These are phyloP conservation scores for Geopyxis carbonaria DNA, from an alignment of 495 filamentous ascomycete genomes.

Conservation along the genomic window DNA sequence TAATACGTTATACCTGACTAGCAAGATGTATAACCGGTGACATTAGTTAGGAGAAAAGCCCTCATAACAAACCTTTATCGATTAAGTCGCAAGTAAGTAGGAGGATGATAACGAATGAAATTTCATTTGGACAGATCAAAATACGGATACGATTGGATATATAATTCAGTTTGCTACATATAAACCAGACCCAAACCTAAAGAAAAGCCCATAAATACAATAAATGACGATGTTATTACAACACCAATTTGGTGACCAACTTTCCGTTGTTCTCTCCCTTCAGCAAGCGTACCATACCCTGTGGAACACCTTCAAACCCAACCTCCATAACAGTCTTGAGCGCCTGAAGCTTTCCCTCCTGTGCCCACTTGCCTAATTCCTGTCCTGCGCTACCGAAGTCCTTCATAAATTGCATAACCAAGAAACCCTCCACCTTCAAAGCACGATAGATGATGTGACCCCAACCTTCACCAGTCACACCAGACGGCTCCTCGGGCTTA, in stretches of 20 bases:
- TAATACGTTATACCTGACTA: no score
- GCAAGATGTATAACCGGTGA: no score
- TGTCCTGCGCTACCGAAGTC: slow-evolving; percentile 29
- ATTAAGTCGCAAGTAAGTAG: no score
- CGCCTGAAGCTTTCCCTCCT: slow-evolving; percentile 38
- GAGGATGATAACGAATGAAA: no score
- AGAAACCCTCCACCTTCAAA: slow-evolving; percentile 42
- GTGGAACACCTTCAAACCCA: slow-evolving; percentile 34
- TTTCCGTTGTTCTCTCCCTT: slow-evolving; percentile 40
- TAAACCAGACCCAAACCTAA: no score
- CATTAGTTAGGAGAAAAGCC: no score
- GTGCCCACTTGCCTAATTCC: slow-evolving; percentile 35
- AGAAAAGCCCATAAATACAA: neutral
- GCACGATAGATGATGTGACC: slow-evolving; percentile 23
- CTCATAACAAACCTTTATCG: no score
- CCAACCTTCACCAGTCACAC: slow-evolving; percentile 34
- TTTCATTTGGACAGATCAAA: no score
- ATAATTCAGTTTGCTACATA: no score
- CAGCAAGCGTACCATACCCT: slow-evolving; percentile 35
- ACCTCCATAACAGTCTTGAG: slow-evolving; percentile 41
- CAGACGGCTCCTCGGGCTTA: slow-evolving; percentile 19
- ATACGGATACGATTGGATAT: no score
- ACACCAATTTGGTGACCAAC: slow-evolving; percentile 29
- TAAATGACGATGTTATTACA: neutral
- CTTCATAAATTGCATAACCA: slow-evolving; percentile 36